Evolutionary conservation across 2,329 filamentous ascomycete species (phyloP).

Genomic region (Aspergillus tubingensis): DNA sequence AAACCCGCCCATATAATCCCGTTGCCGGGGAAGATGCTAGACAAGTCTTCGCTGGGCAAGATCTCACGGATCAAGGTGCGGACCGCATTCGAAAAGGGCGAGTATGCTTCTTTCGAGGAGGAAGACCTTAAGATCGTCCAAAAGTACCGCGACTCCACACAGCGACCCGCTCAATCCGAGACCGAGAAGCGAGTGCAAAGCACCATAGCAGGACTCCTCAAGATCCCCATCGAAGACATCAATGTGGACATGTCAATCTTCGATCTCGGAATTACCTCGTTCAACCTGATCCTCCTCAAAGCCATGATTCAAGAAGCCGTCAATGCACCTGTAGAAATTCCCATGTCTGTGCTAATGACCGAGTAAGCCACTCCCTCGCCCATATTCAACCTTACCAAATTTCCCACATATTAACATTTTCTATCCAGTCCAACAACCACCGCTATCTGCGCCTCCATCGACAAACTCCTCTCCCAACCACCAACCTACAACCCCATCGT

Average conservation of each 20-base stretch:
- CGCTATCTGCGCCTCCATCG: neutral
- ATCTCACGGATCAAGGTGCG: slow-evolving; percentile 19
- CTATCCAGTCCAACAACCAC: neutral
- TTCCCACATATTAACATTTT: too few species aligned
- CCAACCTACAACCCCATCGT: slow-evolving; percentile 25
- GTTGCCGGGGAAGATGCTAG: slow-evolving; percentile 3
- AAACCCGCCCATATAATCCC: slow-evolving; percentile 12
- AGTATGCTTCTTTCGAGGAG: neutral
- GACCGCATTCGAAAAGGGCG: slow-evolving; percentile 37
- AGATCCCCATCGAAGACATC: slow-evolving; percentile 13
- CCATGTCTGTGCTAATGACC: neutral
- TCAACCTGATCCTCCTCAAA: neutral
- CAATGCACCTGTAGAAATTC: neutral
- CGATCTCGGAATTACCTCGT: neutral
- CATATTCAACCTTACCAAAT: too few species aligned
- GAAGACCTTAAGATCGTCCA: neutral
- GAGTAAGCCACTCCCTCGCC: neutral
- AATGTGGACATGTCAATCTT: slow-evolving; percentile 10
- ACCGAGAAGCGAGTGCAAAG: neutral
- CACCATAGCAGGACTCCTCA: slow-evolving; percentile 11
- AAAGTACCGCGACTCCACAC: neutral
- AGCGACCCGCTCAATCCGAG: neutral
- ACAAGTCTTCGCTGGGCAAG: slow-evolving; percentile 20
- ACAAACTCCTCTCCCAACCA: neutral
- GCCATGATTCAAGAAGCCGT: slow-evolving; percentile 3